These are phyloP conservation scores for Vitis labrusca DNA, from an alignment of 164 flowering plant genomes.

Conservation along the genomic window DNA sequence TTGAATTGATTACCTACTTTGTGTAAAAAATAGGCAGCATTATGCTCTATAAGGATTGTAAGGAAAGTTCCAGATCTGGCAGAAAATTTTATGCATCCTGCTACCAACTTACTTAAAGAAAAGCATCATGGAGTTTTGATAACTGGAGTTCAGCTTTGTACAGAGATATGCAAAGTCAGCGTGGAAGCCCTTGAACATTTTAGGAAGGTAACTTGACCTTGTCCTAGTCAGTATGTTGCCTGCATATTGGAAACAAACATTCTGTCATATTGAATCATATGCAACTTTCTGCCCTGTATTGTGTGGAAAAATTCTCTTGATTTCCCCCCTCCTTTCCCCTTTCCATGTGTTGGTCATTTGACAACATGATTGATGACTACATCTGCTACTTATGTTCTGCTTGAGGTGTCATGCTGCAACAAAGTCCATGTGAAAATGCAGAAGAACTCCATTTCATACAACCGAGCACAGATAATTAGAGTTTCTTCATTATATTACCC, in stretches of 20 bases:
- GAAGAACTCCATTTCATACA: too few relatives aligned
- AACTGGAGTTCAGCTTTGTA: constrained; percentile 93
- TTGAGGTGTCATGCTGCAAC: not conserved
- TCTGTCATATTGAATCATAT: not conserved
- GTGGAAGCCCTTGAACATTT: constrained; percentile 85
- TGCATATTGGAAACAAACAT: not conserved
- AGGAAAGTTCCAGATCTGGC: constrained; percentile 97
- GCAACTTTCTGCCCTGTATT: not conserved
- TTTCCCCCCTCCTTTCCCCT: too few relatives aligned
- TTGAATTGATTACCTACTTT: constrained; percentile 1
- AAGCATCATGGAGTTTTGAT: constrained; percentile 95
- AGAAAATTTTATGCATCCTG: constrained; percentile 86
- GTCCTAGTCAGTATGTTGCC: not conserved
- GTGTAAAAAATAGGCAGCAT: constrained; percentile 68
- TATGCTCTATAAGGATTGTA: constrained; percentile 90
- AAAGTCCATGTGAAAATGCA: not conserved
- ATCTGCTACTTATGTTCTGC: not conserved
- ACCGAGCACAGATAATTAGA: too few relatives aligned
- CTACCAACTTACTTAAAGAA: constrained; percentile 85
- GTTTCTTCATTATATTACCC: too few relatives aligned
- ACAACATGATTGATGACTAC: not conserved
- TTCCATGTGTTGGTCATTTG: not conserved
- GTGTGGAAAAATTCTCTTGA: not conserved
- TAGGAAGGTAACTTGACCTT: constrained; percentile 63
- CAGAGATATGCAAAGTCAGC: constrained; percentile 86